A percentile compares a stretch with the other conserved stretches of the same genome.
phyloP scores from a whole-genome alignment of 1,284 basidiomycete species.

The Pyrrhoderma noxium region DNA sequence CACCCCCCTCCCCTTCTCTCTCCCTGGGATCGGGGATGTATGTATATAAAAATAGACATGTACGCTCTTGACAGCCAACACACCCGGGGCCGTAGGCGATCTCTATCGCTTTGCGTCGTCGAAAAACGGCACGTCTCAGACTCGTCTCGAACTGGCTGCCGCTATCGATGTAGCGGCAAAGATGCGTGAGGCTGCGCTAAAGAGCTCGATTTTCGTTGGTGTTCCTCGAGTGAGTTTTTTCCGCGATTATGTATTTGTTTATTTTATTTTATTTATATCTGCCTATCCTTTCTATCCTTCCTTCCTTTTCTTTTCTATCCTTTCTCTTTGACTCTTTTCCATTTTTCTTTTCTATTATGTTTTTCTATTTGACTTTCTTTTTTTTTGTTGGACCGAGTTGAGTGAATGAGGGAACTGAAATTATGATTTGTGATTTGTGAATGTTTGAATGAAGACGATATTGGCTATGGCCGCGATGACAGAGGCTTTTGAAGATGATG shows the following conservation, averaged over 20 bases:
- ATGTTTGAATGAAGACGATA: slow-evolving; percentile 52
- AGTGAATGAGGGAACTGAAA: too few species aligned
- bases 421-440: too few species aligned
- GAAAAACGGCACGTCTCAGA: slow-evolving; percentile 31
- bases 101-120: slow-evolving; percentile 73
- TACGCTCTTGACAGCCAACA: slow-evolving; percentile 76
- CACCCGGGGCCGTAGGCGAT: slow-evolving; percentile 70
- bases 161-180: slow-evolving; percentile 63
- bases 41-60: slow-evolving; percentile 49
- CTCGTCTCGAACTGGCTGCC: slow-evolving; percentile 21
- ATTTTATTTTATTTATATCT: slow-evolving; percentile 17
- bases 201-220: slow-evolving; percentile 89
- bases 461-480: slow-evolving; percentile 72
- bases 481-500: slow-evolving; percentile 71
- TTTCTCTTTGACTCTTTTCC: too few species aligned
- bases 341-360: too few species aligned
- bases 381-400: too few species aligned
- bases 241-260: slow-evolving; percentile 23
- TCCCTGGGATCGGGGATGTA: neutral
- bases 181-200: slow-evolving; percentile 91
- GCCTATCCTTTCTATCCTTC: too few species aligned
- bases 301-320: too few species aligned
- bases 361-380: neutral
- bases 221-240: slow-evolving; percentile 68
- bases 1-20: neutral